Percentiles rank a stretch among this genome's conserved stretches.
These are phyloP conservation scores for Colletotrichum somersetense DNA, from an alignment of 2,329 filamentous ascomycete species.

Conservation along the genomic window DNA sequence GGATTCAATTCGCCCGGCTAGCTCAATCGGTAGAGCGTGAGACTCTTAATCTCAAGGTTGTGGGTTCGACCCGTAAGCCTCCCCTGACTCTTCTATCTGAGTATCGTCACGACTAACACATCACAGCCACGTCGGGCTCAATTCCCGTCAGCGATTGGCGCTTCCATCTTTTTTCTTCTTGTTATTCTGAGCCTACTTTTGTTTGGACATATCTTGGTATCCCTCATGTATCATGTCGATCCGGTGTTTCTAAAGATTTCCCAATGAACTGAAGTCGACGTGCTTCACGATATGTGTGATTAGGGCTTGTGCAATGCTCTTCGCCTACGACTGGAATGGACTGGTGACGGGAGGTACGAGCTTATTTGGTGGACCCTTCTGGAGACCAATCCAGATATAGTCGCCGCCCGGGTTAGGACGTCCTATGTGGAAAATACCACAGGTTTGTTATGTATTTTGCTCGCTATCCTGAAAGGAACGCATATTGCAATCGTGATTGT, in stretches of 20 bases:
- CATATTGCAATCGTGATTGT: neutral
- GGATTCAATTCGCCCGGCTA: constrained; percentile 61
- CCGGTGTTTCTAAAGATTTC: neutral
- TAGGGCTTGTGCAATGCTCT: constrained; percentile 7
- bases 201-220: neutral
- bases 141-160: constrained; percentile 26
- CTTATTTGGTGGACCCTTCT: constrained; percentile 3
- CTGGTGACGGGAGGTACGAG: neutral
- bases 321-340: neutral
- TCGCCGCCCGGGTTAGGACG: too few species aligned
- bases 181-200: neutral
- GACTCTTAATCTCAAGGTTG: constrained; percentile 75
- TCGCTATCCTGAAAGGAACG: neutral
- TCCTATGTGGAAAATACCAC: neutral
- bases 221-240: too few species aligned
- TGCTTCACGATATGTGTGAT: constrained; percentile 10
- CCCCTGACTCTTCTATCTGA: neutral
- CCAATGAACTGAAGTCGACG: neutral
- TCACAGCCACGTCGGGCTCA: constrained; percentile 39
- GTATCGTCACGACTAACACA: neutral
- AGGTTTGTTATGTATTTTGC: neutral
- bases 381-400: too few species aligned
- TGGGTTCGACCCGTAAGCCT: constrained; percentile 59
- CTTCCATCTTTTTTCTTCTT: neutral
- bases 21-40: constrained; percentile 81